A percentile compares a stretch with the other conserved stretches of the same genome.
phyloP scores from a whole-genome alignment of 139 green algal species.

The Tetraselmis striata region DNA sequence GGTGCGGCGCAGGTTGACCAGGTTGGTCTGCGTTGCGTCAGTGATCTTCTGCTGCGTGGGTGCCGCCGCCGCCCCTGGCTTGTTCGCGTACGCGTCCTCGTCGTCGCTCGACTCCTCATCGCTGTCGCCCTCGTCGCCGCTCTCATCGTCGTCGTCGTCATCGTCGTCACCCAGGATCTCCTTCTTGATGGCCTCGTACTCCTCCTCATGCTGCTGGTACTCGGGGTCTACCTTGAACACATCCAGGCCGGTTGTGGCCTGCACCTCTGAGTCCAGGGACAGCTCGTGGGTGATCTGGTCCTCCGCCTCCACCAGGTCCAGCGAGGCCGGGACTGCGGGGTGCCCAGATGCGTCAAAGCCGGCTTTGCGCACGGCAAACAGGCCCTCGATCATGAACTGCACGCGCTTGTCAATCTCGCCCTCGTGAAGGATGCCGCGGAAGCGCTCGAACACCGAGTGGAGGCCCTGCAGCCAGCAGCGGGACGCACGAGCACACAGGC shows the following conservation, averaged over 20 bases:
- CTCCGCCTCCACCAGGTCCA: constrained; percentile 90
- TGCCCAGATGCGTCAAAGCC: constrained; percentile 68
- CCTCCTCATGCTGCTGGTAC: constrained; percentile 62
- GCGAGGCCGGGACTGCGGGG: constrained; percentile 55
- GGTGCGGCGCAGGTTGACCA: constrained; percentile 94
- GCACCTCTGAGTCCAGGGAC: constrained; percentile 58
- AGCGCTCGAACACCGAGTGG: constrained; percentile 78
- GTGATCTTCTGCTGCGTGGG: constrained; percentile 21
- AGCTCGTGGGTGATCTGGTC: constrained; percentile 97
- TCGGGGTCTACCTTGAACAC: constrained; percentile 83
- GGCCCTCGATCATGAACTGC: constrained; percentile 91
- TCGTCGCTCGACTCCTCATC: constrained; percentile 24
- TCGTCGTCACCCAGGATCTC: constrained; percentile 85
- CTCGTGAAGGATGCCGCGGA: constrained; percentile 84
- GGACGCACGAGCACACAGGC: too few species aligned
- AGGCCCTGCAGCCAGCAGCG: background rate
- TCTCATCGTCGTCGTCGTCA: constrained; percentile 45
- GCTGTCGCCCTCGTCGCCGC: background rate
- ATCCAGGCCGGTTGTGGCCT: constrained; percentile 74
- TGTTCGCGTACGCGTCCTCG: constrained; percentile 44
- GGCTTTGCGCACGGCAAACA: constrained; percentile 83
- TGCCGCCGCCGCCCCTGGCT: constrained; percentile 15
- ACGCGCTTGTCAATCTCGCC: constrained; percentile 79
- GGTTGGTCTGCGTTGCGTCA: constrained; percentile 80
- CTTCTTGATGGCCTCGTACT: constrained; percentile 77